Conservation (phyloP, 1,284 basidiomycete species). For the Cutaneotrichosporon cyanovorans region DNA sequence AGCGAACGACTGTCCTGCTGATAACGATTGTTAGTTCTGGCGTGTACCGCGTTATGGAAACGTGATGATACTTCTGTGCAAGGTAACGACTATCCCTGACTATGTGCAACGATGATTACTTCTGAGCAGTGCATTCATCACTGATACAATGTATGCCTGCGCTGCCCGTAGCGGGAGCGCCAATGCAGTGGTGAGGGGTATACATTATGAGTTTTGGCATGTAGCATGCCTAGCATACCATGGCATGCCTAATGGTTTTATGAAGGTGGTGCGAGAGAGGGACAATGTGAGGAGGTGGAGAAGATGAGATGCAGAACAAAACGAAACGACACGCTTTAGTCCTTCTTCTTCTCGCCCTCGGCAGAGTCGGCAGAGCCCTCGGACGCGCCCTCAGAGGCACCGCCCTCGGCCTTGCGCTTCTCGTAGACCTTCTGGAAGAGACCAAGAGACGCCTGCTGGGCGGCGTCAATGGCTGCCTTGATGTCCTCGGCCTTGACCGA, state of each 20-base stretch:
- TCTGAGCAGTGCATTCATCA: constrained; percentile 21
- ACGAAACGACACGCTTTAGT: constrained; percentile 19
- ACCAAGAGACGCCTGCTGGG: constrained; percentile 91
- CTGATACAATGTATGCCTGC: constrained; percentile 15
- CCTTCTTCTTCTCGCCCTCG: constrained; percentile 38
- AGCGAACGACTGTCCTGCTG: too few species aligned
- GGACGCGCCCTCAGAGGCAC: constrained; percentile 23
- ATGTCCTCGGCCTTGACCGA: constrained; percentile 76
- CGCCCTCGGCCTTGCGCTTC: constrained; percentile 49
- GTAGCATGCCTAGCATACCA: neutral
- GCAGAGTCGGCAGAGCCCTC: constrained; percentile 36
- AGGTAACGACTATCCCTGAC: too few species aligned
- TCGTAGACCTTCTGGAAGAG: constrained; percentile 99
- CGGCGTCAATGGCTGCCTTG: constrained; percentile 87
- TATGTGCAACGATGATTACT: neutral
- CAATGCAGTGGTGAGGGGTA: constrained; percentile 15
- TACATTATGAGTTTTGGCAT: constrained; percentile 2
- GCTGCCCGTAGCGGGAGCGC: constrained; percentile 6
- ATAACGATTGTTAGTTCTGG: too few species aligned
- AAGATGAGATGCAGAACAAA: constrained; percentile 1
- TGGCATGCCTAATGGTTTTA: neutral
- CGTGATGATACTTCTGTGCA: too few species aligned
- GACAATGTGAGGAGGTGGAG: neutral
- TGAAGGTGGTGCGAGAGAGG: too few species aligned
- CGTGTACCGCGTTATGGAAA: too few species aligned